phyloP scores from a whole-genome alignment of 441 rosid species.

The Hura crepitans region DNA sequence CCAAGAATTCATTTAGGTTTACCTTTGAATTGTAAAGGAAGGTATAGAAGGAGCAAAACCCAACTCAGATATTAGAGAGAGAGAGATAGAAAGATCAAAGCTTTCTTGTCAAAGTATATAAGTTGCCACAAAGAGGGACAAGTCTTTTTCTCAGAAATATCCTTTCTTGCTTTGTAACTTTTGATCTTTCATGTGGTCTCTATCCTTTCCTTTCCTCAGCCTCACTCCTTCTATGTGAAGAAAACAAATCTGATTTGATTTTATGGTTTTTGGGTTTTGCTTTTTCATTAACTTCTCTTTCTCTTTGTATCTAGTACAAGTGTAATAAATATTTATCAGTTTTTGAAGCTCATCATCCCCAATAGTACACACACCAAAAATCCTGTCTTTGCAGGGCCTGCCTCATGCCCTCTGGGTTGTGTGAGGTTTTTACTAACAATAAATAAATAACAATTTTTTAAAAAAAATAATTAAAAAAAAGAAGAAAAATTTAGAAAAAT shows the following conservation, averaged over 20 bases:
- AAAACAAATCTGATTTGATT: conserved; percentile 46
- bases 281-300: conserved; percentile 25
- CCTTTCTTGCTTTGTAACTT: conserved; percentile 27
- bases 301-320: background rate
- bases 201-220: conserved; percentile 33
- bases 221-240: conserved; percentile 59
- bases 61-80: conserved; percentile 16
- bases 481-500: background rate
- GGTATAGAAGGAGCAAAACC: conserved; percentile 23
- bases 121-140: conserved; percentile 49
- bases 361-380: conserved; percentile 33
- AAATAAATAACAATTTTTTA: conserved; percentile 16
- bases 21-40: conserved; percentile 20
- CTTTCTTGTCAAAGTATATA: conserved; percentile 57
- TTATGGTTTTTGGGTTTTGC: conserved; percentile 11
- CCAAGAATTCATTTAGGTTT: conserved; percentile 4
- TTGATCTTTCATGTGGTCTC: conserved; percentile 44
- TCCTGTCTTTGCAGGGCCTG: conserved; percentile 53
- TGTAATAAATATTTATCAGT: conserved; percentile 29
- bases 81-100: conserved; percentile 34
- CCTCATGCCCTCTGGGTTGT: conserved; percentile 33
- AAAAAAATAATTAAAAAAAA: conserved; percentile 9
- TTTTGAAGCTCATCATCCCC: conserved; percentile 25
- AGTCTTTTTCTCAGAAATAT: conserved; percentile 45
- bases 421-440: conserved; percentile 27